Conservation (phyloP, 345 rosid species). For the Aquilaria malaccensis region DNA sequence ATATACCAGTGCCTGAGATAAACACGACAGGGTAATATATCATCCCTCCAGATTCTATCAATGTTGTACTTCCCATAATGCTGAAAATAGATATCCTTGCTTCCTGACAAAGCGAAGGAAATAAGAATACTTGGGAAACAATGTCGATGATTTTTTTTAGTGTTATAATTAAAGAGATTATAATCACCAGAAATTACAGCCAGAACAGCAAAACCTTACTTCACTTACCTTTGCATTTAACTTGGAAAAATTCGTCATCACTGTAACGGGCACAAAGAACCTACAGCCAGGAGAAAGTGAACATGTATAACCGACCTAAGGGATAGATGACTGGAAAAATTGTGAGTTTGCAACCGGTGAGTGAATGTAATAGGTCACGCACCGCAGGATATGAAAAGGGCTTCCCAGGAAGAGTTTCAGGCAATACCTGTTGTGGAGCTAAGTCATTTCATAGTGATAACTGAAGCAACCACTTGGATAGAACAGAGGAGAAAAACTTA, state of each 20-base stretch:
- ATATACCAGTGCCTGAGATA: slow-evolving; percentile 88
- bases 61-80: slow-evolving; percentile 68
- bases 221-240: slow-evolving; percentile 65
- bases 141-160: slow-evolving; percentile 1
- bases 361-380: slow-evolving; percentile 18
- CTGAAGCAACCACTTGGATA: slow-evolving; percentile 4
- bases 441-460: background rate
- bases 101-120: slow-evolving; percentile 34
- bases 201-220: background rate
- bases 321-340: too few relatives aligned
- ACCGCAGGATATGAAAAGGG: slow-evolving; percentile 52
- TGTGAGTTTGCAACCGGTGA: too few relatives aligned
- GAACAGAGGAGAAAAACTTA: slow-evolving; percentile 27
- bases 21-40: slow-evolving; percentile 79
- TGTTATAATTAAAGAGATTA: background rate
- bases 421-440: slow-evolving; percentile 41
- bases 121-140: background rate
- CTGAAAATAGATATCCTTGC: slow-evolving; percentile 61
- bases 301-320: background rate
- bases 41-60: slow-evolving; percentile 81
- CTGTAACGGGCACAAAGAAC: slow-evolving; percentile 79
- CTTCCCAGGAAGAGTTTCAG: slow-evolving; percentile 67
- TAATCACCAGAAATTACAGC: background rate
- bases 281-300: slow-evolving; percentile 23
- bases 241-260: slow-evolving; percentile 68